Percentiles rank a stretch among this genome's conserved stretches.
Conservation (phyloP, 1,284 basidiomycete species). For the Pisolithus thermaeus region DNA sequence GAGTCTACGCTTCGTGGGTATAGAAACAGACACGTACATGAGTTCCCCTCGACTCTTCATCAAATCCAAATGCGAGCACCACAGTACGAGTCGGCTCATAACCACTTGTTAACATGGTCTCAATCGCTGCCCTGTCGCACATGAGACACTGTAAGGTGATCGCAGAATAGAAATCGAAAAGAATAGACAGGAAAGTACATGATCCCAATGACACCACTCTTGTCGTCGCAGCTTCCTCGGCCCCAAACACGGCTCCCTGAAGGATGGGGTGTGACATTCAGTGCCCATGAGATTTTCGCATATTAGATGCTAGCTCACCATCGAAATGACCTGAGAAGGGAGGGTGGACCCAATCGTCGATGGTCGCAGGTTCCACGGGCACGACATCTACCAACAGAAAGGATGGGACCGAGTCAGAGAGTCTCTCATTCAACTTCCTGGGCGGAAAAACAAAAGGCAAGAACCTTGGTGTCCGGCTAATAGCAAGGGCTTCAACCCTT, state of each 20-base stretch:
- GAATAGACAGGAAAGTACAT: slow-evolving; percentile 17
- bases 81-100: slow-evolving; percentile 45
- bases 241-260: slow-evolving; percentile 3
- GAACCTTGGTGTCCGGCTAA: slow-evolving; percentile 64
- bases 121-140: slow-evolving; percentile 31
- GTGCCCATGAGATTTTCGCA: slow-evolving; percentile 15
- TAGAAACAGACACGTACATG: slow-evolving; percentile 28
- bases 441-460: slow-evolving; percentile 4
- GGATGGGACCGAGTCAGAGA: neutral
- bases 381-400: slow-evolving; percentile 42
- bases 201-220: slow-evolving; percentile 28
- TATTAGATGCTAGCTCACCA: slow-evolving; percentile 20
- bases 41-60: slow-evolving; percentile 56
- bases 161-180: neutral
- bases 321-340: slow-evolving; percentile 51
- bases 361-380: slow-evolving; percentile 49
- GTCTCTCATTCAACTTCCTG: neutral
- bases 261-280: too few relatives aligned
- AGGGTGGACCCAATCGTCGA: slow-evolving; percentile 49
- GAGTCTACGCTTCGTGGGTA: too few relatives aligned
- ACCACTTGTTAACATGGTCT: slow-evolving; percentile 39
- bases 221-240: neutral
- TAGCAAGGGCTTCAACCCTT: slow-evolving; percentile 56
- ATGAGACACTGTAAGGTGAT: neutral
- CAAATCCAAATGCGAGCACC: slow-evolving; percentile 56